A percentile compares a stretch with the other conserved stretches of the same genome.
Conservation (phyloP, 805 yeast genomes). For the Zygoascus flipseniorum region DNA sequence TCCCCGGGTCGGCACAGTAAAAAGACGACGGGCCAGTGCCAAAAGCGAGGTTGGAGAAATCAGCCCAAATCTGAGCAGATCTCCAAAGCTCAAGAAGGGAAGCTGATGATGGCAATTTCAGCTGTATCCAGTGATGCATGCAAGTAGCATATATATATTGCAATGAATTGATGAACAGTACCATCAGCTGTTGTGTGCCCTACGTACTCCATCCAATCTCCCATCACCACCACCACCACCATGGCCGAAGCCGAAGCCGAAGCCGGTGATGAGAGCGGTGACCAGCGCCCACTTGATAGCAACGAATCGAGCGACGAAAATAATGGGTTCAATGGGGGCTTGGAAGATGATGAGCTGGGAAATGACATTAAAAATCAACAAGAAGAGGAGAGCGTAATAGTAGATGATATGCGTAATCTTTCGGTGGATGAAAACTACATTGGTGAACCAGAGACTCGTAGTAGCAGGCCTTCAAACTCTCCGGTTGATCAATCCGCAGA, state of each 20-base stretch:
- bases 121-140: no score
- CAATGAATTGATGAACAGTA: neutral
- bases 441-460: neutral
- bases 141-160: neutral
- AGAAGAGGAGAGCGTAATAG: no score
- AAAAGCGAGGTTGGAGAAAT: conserved; percentile 1
- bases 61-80: neutral
- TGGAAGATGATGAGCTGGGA: no score
- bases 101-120: neutral
- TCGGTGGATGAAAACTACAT: neutral
- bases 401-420: neutral
- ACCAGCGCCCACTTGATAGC: neutral
- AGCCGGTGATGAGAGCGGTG: neutral
- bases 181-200: neutral
- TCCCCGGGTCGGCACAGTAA: conserved; percentile 2
- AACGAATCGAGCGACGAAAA: neutral
- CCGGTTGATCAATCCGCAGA: neutral
- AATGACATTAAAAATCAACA: no score
- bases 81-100: neutral
- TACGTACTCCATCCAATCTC: neutral
- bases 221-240: neutral
- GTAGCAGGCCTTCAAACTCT: neutral
- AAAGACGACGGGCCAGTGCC: conserved; percentile 7
- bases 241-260: no score
- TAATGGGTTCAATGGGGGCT: no score